These are phyloP conservation scores for Ogataea angusta DNA, from an alignment of 805 yeast species.

Conservation along the genomic window DNA sequence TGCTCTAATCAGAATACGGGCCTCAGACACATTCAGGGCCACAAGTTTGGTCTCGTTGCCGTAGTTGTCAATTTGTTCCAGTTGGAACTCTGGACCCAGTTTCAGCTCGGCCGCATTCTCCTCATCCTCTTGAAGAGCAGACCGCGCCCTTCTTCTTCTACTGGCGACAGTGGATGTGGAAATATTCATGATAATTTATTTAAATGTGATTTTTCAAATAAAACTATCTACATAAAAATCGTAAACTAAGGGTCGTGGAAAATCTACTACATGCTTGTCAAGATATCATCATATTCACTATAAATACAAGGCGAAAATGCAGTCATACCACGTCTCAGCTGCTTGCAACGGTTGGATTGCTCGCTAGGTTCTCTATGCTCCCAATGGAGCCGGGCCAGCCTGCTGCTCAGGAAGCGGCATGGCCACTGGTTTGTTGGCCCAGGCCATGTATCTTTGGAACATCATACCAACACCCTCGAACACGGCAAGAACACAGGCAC, in stretches of 20 bases:
- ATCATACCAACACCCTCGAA: slow-evolving; percentile 98
- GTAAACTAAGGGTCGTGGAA: slow-evolving; percentile 3
- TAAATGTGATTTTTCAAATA: neutral
- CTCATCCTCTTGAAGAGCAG: slow-evolving; percentile 71
- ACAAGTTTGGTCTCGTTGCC: slow-evolving; percentile 76
- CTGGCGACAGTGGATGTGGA: slow-evolving; percentile 87
- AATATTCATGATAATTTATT: slow-evolving; percentile 58
- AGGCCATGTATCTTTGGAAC: slow-evolving; percentile 86
- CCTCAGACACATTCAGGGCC: slow-evolving; percentile 85
- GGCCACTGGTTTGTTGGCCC: slow-evolving; percentile 71
- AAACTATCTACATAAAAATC: neutral
- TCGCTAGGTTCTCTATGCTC: slow-evolving; percentile 16
- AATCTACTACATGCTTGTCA: neutral
- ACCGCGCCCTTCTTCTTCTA: slow-evolving; percentile 66
- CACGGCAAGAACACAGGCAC: slow-evolving; percentile 95
- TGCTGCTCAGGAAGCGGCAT: slow-evolving; percentile 52
- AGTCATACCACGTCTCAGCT: slow-evolving; percentile 3
- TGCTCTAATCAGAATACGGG: slow-evolving; percentile 84
- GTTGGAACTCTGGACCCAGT: slow-evolving; percentile 90
- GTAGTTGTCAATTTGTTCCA: slow-evolving; percentile 73
- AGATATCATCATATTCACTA: slow-evolving; percentile 7
- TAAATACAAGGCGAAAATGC: slow-evolving; percentile 11
- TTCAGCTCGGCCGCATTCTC: slow-evolving; percentile 87
- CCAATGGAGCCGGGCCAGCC: slow-evolving; percentile 20
- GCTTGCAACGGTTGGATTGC: neutral